phyloP scores from a whole-genome alignment of 1,284 basidiomycete species.

The Ceratobasidium sp. region DNA sequence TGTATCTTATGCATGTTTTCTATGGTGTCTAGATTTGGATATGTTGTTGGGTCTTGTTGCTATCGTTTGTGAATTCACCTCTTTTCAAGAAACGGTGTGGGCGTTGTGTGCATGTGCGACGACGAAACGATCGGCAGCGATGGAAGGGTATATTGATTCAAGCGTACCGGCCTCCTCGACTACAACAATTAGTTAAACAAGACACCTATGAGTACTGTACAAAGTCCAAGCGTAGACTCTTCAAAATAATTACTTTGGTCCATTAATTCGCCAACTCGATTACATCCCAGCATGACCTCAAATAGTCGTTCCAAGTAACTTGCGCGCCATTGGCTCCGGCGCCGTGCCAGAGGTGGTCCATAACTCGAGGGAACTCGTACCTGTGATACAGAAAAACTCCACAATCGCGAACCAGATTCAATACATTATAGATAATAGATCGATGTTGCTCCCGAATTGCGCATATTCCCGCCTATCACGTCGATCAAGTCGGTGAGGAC shows the following conservation, averaged over 20 bases:
- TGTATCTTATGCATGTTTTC: neutral
- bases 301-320: conserved; percentile 21
- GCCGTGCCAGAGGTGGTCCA: conserved; percentile 20
- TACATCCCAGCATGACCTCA: neutral
- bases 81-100: neutral
- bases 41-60: neutral
- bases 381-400: neutral
- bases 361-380: neutral
- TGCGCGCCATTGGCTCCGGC: conserved; percentile 6
- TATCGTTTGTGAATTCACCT: neutral
- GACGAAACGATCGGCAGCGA: too few species aligned
- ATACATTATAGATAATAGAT: neutral
- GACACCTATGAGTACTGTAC: neutral
- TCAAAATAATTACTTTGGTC: neutral
- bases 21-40: neutral
- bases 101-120: too few species aligned
- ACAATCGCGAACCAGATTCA: neutral
- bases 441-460: neutral
- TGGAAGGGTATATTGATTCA: too few species aligned
- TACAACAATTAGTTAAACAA: neutral
- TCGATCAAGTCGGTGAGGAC: neutral
- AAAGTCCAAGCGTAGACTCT: neutral
- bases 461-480: neutral
- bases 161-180: neutral
- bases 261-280: neutral